These are phyloP conservation scores for Mucor piriformis DNA, from an alignment of 371 early-diverging fungal genomes.

Conservation along the genomic window DNA sequence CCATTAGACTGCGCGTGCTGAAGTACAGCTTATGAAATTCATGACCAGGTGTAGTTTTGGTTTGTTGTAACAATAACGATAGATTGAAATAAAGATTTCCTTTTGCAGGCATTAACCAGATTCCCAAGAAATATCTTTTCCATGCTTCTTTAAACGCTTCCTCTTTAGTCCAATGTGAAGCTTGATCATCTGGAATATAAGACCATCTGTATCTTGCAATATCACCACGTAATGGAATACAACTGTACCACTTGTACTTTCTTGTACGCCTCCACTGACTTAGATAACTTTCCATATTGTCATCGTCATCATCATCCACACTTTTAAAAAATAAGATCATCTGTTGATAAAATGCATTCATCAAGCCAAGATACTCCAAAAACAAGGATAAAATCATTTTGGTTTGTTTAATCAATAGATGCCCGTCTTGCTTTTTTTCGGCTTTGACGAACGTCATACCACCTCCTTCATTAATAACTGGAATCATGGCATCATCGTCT, in stretches of 20 bases:
- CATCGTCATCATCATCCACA: slow-evolving; percentile 22
- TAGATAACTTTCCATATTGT: slow-evolving; percentile 21
- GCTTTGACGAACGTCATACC: slow-evolving; percentile 21
- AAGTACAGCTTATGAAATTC: slow-evolving; percentile 49
- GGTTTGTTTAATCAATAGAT: slow-evolving; percentile 9
- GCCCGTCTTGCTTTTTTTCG: slow-evolving; percentile 8
- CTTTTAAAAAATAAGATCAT: slow-evolving; percentile 39
- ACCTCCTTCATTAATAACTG: slow-evolving; percentile 17
- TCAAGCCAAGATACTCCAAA: slow-evolving; percentile 35
- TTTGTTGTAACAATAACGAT: slow-evolving; percentile 31
- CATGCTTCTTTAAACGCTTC: slow-evolving; percentile 52
- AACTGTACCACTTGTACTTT: slow-evolving; percentile 56
- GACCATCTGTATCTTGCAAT: slow-evolving; percentile 65
- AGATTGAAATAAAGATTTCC: slow-evolving; percentile 54
- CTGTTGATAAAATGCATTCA: slow-evolving; percentile 51
- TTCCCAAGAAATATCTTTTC: slow-evolving; percentile 56
- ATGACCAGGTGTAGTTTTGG: slow-evolving; percentile 5
- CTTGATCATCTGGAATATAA: slow-evolving; percentile 24
- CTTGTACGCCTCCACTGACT: slow-evolving; percentile 40
- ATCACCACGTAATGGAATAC: slow-evolving; percentile 59
- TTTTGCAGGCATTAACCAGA: slow-evolving; percentile 62
- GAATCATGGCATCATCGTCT: slow-evolving; percentile 9
- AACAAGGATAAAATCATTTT: slow-evolving; percentile 17
- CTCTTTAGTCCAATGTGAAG: slow-evolving; percentile 7
- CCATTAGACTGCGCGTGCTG: slow-evolving; percentile 49